Evolutionary conservation across 1,284 basidiomycete species (phyloP), one percentile per base, ranked within the genome.

Genomic region (Ceratobasidium sp.): DNA sequence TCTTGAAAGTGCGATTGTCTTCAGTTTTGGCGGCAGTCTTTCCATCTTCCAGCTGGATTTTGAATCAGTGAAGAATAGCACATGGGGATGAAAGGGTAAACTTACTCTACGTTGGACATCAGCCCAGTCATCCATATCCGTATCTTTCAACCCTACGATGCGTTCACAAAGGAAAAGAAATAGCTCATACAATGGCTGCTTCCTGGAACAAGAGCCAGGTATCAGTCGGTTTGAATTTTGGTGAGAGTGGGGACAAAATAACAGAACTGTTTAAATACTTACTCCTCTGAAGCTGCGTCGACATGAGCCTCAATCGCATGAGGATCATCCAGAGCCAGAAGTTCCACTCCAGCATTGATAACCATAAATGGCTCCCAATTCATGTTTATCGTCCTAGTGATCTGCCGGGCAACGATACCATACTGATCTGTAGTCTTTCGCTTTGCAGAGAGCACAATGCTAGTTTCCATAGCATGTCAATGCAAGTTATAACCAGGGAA

Each of bases 1-100:
- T 12, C 44, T 63, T 63, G 25, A 48, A n/a, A 16, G 44, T 63
- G 44, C n/a, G 42, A 18, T 64, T 64, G 33, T 53, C 62, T 23
- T 64, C 33, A 7, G 48, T 64, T 51, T 18, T 2, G 62, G 62
- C 28, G 1, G 62, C 48, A 14, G 16, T n/a, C 48, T 53, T 64
- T 5, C 36, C 28, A 53, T 40, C 14, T 12, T 64, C 62, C 7
- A 64, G 33, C 62, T 64, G 11, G n/a, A n/a, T n/a, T n/a, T n/a
- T n/a, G n/a, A n/a, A n/a, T 18, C 5, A 58, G 30, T 33, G 16
- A 58, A 38, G 28, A 11, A 51, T 21, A 16, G 18, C 9, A 21
- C 28, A 7, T 25, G 16, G 30, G 8, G 11, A 23, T 30, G n/a
- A 5, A 16, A 16, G 18, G 21, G 3, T 44, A 21, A n/a, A 21